Evolutionary conservation across 805 yeast genomes (phyloP).

Genomic region (Metschnikowia bowlesiae): DNA sequence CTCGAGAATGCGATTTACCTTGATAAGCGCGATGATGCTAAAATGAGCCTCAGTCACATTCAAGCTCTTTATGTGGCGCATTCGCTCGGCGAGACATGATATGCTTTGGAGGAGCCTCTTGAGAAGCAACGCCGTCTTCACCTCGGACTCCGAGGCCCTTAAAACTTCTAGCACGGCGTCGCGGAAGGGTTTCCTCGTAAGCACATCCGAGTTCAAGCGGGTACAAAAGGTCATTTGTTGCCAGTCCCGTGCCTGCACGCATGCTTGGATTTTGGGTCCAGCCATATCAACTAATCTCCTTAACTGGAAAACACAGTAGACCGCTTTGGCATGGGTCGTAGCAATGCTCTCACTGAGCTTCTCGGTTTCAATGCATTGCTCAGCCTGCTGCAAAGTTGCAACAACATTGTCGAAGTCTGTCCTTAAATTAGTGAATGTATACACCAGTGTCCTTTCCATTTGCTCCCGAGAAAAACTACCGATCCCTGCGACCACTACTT

Average conservation of each 20-base stretch:
- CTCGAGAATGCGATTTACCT: constrained; percentile 9
- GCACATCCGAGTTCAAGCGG: background rate
- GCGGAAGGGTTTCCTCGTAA: background rate
- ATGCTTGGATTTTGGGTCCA: background rate
- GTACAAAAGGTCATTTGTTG: background rate
- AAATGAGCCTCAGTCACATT: constrained; percentile 3
- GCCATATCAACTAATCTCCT: background rate
- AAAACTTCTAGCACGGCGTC: background rate
- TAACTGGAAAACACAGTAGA: background rate
- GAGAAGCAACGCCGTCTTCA: background rate
- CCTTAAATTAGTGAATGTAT: background rate
- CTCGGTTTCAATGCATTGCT: background rate
- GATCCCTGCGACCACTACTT: background rate
- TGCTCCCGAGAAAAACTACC: background rate
- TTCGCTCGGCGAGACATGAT: background rate
- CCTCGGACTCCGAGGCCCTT: background rate
- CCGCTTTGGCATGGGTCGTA: constrained; percentile 2
- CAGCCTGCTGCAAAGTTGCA: background rate
- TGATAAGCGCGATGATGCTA: constrained; percentile 10
- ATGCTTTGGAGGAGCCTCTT: background rate
- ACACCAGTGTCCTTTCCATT: background rate
- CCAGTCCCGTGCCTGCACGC: background rate
- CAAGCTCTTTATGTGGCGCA: background rate
- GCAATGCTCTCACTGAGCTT: background rate
- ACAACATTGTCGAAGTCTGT: background rate